Percentiles rank a stretch among this genome's conserved stretches.
These are phyloP conservation scores for Plasmodium falciparum DNA, from an alignment of 169 alveolate species.

Conservation along the genomic window DNA sequence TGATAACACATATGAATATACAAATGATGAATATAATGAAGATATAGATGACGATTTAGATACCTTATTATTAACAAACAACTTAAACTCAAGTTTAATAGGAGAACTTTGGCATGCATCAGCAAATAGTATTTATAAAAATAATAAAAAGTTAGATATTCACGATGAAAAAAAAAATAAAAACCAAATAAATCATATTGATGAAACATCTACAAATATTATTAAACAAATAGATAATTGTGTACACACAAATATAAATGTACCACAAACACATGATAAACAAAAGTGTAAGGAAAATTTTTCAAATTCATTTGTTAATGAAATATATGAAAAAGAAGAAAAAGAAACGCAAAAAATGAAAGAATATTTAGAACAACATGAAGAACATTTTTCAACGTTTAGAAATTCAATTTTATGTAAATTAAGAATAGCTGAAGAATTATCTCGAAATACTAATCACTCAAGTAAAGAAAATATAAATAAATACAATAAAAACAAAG, in stretches of 20 bases:
- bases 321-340: conserved; percentile 61
- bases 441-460: conserved; percentile 54
- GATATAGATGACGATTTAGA: conserved; percentile 67
- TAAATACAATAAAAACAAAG: conserved; percentile 31
- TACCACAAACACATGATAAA: not conserved
- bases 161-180: not conserved
- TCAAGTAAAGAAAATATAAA: conserved; percentile 48
- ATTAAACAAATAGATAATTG: not conserved
- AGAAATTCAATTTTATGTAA: conserved; percentile 62
- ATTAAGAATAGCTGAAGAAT: conserved; percentile 65
- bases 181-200: not conserved
- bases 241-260: not conserved
- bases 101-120: conserved; percentile 76
- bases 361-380: conserved; percentile 61
- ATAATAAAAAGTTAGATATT: not conserved
- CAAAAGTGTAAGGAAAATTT: not conserved
- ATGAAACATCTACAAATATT: not conserved
- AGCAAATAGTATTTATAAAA: conserved; percentile 58
- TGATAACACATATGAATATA: not conserved
- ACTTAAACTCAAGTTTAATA: conserved; percentile 60
- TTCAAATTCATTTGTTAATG: conserved; percentile 26
- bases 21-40: conserved; percentile 1
- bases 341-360: conserved; percentile 64
- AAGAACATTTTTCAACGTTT: conserved; percentile 39
- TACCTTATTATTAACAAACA: conserved; percentile 52